These are phyloP conservation scores for Alternaria tenuissima DNA, from an alignment of 2,329 filamentous ascomycete genomes.

Conservation along the genomic window DNA sequence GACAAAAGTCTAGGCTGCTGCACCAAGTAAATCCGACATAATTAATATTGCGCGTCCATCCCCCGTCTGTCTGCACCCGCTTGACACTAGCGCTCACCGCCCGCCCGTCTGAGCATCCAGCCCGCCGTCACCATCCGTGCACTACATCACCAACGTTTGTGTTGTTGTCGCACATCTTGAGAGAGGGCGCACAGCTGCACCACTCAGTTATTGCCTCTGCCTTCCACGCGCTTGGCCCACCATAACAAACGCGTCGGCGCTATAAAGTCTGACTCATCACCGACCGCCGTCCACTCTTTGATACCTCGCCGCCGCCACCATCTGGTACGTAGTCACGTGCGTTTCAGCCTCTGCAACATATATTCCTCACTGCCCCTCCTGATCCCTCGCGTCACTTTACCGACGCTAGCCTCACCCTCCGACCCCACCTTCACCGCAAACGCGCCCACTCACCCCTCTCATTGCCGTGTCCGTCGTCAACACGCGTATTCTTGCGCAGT, in stretches of 20 bases:
- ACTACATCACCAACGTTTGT: conserved; percentile 28
- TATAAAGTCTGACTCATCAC: conserved; percentile 39
- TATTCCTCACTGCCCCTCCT: conserved; percentile 33
- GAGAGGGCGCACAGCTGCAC: conserved; percentile 29
- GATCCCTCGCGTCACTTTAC: conserved; percentile 17
- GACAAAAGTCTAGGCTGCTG: conserved; percentile 5
- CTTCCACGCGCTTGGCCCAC: conserved; percentile 28
- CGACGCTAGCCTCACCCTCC: conserved; percentile 29
- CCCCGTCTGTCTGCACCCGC: conserved; percentile 31
- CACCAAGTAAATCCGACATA: conserved; percentile 15
- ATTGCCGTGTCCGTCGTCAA: conserved; percentile 13
- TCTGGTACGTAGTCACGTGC: conserved; percentile 46
- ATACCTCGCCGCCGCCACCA: conserved; percentile 37
- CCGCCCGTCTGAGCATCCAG: conserved; percentile 24
- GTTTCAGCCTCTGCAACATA: conserved; percentile 42
- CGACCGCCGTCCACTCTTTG: conserved; percentile 22
- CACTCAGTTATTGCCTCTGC: conserved; percentile 20
- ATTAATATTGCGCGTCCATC: conserved; percentile 23
- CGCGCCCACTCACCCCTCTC: conserved; percentile 20
- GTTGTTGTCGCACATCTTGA: conserved; percentile 28
- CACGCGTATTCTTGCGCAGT: conserved; percentile 28
- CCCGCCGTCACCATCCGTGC: conserved; percentile 33
- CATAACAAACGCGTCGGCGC: conserved; percentile 36
- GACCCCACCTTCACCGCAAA: conserved; percentile 23
- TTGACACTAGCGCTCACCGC: conserved; percentile 28